A percentile compares a stretch with the other conserved stretches of the same genome.
Evolutionary conservation across 345 rosid species (phyloP).

Genomic region (Nasturtium officinale): DNA sequence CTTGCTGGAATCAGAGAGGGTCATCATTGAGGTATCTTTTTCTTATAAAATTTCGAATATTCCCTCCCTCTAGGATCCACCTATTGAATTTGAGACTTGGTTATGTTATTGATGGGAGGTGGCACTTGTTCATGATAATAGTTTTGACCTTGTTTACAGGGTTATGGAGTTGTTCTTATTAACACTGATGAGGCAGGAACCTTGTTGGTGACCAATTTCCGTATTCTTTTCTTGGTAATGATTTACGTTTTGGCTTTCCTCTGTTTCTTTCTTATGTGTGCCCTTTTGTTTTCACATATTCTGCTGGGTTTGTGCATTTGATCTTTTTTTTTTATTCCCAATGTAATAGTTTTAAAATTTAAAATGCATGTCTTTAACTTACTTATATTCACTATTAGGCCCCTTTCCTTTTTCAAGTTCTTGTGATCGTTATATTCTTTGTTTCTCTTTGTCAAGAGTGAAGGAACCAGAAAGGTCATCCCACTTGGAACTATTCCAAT

Average conservation of each 20-base stretch:
- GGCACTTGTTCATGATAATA: neutral
- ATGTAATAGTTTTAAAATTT: neutral
- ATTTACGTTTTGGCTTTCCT: constrained; percentile 20
- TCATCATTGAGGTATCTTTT: constrained; percentile 59
- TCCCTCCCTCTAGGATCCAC: neutral
- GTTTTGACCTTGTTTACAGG: constrained; percentile 51
- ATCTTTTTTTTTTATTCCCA: too few species aligned
- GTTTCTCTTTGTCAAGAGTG: constrained; percentile 58
- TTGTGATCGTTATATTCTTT: constrained; percentile 15
- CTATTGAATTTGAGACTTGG: constrained; percentile 2
- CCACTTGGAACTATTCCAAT: constrained; percentile 87
- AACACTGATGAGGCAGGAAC: constrained; percentile 93
- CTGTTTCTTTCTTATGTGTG: constrained; percentile 28
- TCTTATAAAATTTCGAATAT: neutral
- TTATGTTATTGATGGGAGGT: neutral
- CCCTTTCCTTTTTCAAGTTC: neutral
- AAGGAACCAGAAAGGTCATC: constrained; percentile 73
- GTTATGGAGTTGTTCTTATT: constrained; percentile 85
- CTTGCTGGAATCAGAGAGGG: constrained; percentile 79
- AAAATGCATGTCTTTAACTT: neutral
- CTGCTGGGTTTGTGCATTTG: neutral
- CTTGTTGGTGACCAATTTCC: constrained; percentile 85
- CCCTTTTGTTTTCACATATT: neutral
- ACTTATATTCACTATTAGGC: constrained; percentile 4
- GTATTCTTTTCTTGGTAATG: constrained; percentile 90